Evolutionary conservation across 495 filamentous ascomycete genomes (phyloP), one percentile per base, ranked within the genome.

Genomic region (Trichocladium antarcticum): DNA sequence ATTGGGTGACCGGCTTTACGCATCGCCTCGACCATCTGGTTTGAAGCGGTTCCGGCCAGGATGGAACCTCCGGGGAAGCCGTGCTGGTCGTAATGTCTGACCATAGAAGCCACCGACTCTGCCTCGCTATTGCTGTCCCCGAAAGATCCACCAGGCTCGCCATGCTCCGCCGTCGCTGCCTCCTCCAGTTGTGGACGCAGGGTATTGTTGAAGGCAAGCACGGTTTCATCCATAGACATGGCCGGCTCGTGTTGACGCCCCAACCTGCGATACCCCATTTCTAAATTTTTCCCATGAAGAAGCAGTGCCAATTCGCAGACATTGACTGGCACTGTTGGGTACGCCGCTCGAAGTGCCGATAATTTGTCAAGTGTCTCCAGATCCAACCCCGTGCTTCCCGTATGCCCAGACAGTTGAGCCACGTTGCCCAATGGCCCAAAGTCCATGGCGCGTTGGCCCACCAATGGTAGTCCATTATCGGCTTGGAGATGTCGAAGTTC

Each of bases 61-160:
- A 76, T 71, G 6, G 74, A 74, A 10, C 74, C 74, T 8, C 66
- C 56, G 6, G 74, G 74, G 29, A 76, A 68, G 0, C 74, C 74
- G 38, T 72, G 63, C 14, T 67, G 57, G 48, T 77, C 74, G 43
- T 66, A 75, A 45, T 68, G 58, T 43, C 61, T 64, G 39, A 67
- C 50, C 21, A 64, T 37, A 6, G 58, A 62, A 9, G 51, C 51
- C 4, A 65, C 57, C 8, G 62, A 56, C 11, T 60, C 62, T 6
- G 54, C 63, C 8, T 63, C 59, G 20, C 62, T 62, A 1, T 59
- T 57, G 5, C 24, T 27, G 8, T 27, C 24, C 24, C 8, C 24
- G 8, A 4, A 3, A 8, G 24, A 27, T 4, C 24, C 24, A 3
- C 8, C 24, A 3, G 24, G 24, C 8, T 60, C 57, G 20, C 51